Conservation (phyloP, 148 eudicot species). For the Fallopia convolvulus region DNA sequence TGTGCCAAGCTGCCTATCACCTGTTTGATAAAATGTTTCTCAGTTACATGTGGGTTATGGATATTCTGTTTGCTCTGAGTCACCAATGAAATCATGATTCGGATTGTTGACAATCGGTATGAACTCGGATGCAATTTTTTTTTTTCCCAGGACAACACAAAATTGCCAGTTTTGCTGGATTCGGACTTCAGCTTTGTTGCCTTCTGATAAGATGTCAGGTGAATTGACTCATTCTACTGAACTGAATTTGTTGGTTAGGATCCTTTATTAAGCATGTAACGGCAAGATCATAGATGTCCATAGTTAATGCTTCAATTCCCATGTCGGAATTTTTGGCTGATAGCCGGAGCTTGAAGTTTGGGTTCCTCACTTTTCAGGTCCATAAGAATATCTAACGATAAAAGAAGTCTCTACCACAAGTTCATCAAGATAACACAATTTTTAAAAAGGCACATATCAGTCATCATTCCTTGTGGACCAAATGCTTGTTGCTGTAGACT, state of each 20-base stretch:
- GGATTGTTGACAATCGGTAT: neutral
- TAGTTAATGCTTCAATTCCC: neutral
- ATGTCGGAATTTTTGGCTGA: neutral
- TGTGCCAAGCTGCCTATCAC: neutral
- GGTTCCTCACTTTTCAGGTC: neutral
- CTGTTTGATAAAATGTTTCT: conserved; percentile 5
- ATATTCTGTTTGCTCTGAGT: neutral
- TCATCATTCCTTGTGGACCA: neutral
- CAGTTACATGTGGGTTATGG: neutral
- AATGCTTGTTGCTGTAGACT: neutral
- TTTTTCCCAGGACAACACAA: conserved; percentile 29
- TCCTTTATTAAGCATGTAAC: neutral
- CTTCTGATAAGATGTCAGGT: conserved; percentile 14
- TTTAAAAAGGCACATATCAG: neutral
- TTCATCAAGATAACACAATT: neutral
- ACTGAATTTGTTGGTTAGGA: neutral
- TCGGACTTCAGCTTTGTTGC: conserved; percentile 31
- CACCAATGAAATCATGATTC: neutral
- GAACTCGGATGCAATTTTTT: conserved; percentile 6
- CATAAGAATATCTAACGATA: neutral
- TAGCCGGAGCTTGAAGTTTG: neutral
- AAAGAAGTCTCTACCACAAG: neutral
- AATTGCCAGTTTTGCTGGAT: conserved; percentile 26
- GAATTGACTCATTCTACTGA: conserved; percentile 32
- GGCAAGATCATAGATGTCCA: neutral